Evolutionary conservation across 768 basidiomycete species (phyloP), one percentile per base, ranked within the genome.

Genomic region (Dictyophora rubrovolvata): DNA sequence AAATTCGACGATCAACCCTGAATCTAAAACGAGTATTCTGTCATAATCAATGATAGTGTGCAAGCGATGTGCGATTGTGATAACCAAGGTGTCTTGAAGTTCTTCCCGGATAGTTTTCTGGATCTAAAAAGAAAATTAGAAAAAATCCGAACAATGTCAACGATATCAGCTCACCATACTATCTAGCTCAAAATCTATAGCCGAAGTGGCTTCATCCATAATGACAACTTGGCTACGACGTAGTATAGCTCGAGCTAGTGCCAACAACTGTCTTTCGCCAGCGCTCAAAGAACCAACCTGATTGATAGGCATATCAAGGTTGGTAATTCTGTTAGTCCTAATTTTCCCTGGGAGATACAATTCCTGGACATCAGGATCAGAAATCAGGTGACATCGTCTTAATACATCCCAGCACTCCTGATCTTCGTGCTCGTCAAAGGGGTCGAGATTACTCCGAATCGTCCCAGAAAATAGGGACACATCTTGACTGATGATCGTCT

Each of bases 41-140:
- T 84, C 82, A 69, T 89, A 82, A 69, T 90, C 84, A 61, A 90
- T 82, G 57, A 89, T 81, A 0, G 87, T 89, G 67, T 82, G 82
- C 20, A 89, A 73, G 14, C 87, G 75, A 72, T 91, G 90, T 3
- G 91, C 91, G 59, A 93, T 91, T 9, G 88, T 90, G 37, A 93
- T 79, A 18, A 93, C 84, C 18, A 90, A 85, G 0, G 86, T 80
- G 11, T 79, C 77, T 1, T 75, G 69, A 55, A 93, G 79, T 68
- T 89, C 86, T 65, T 86, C 83, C 28, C 85, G 78, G 35, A 89
- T 83, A 0, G 86, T 89, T 37, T 72, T 72, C 69, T 89, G 88
- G 56, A 91, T 86, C 80, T 86, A 59, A 50, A 16, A 5, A 21
- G 17, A 47, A 4, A 17, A 17, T 10, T 42, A n/a, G 12, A 36